Evolutionary conservation across 768 basidiomycete genomes (phyloP), one percentile per base, ranked within the genome.

Genomic region (Suillus americanus): DNA sequence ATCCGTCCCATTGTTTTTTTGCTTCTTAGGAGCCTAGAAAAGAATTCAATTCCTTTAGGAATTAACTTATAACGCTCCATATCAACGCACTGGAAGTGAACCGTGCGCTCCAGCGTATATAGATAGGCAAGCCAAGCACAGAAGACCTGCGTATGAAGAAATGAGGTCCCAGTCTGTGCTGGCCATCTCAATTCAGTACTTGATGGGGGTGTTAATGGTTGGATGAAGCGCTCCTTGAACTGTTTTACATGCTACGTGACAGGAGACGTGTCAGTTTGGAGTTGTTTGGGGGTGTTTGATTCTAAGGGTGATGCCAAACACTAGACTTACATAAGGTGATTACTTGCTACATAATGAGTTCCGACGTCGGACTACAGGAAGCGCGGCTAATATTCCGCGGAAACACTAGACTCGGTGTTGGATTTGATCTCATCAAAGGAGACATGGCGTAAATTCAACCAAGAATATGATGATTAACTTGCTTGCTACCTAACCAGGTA

Each of bases 41-140:
- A 4, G 20, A 3, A 3, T 18, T 18, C 6, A 13, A n/a, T 33
- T 33, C n/a, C 16, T 18, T 40, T 25, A 38, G 56, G 25, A 38
- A 25, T 25, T 7, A 20, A 43, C 43, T 45, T 10, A n/a, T 25
- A 3, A 28, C 10, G 28, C 2, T 25, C 25, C n/a, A 35, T 5
- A 10, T 38, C 14, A 10, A 82, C 85, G 65, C 68, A 91, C 90
- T 69, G 88, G 84, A 64, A 94, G 77, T 23, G 90, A 89, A 16
- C 83, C 85, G 76, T 82, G 83, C 6, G 92, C 83, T 41, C 92
- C 92, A 33, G 83, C 82, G 69, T 89, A 92, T 53, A 94, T 83
- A 35, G 89, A 74, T 69, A 59, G 78, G n/a, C n/a, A 83, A 2
- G 92, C 92, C 28, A 93, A 82, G 40, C 76, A 74, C 60, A 93